Evolutionary conservation across 495 filamentous ascomycete genomes (phyloP), one percentile per base, ranked within the genome.

Genomic region (Penicillium roqueforti): DNA sequence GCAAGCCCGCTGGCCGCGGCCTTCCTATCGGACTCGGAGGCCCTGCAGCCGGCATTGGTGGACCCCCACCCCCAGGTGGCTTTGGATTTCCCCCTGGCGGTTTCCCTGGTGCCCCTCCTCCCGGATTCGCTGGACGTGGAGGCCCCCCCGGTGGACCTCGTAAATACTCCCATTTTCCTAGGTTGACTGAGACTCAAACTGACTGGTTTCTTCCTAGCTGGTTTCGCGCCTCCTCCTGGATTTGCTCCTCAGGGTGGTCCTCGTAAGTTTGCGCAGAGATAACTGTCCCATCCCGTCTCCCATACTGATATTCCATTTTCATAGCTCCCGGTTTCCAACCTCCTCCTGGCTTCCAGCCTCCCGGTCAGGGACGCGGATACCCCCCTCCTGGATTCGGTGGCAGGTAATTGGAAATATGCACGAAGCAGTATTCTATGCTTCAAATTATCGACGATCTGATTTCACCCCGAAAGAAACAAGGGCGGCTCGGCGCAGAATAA

Each of bases 1-100:
- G 88, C 57, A 87, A 91, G 62, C 91, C 95, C 67, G 91, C 92
- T 67, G 93, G 95, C 55, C 83, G 93, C 67, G 95, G 93, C 60
- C 80, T 93, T 56, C 90, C 92, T 7, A 77, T 89, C 59, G 91
- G 91, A 58, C 83, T 95, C 61, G 88, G 87, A 67, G 93, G 95
- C 14, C 93, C 93, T 46, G 89, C 88, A 69, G 87, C 88, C 60
- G 92, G 92, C 65, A 86, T 95, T 68, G 92, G 89, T 60, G 90
- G 87, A 51, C 84, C 84, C 28, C 81, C 82, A 26, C 88, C 91
- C 32, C 85, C 79, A 18, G 78, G 77, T 34, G 76, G 78, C 47
- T 78, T 80, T 53, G 76, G 75, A 47, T 79, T 87, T 55, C 79
- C 82, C 45, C 83, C 83, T 57, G 84, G 82, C 53, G 81, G 82